These are phyloP conservation scores for Mucor racemosus DNA, from an alignment of 371 early-diverging fungal species.

Conservation along the genomic window DNA sequence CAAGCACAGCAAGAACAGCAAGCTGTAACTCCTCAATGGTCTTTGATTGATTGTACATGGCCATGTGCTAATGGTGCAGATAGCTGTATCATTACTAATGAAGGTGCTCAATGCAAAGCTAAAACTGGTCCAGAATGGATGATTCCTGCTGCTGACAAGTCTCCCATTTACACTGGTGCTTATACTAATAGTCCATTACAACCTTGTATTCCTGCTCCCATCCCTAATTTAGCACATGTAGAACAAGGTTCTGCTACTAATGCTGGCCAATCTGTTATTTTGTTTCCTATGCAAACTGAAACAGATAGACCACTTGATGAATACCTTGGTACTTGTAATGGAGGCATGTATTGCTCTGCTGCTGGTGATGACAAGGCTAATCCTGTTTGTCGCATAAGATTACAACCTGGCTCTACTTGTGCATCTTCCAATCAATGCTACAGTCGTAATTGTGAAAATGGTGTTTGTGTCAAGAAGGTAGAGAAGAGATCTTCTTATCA, in stretches of 20 bases:
- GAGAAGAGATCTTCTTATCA: background rate
- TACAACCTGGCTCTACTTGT: background rate
- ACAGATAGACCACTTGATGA: background rate
- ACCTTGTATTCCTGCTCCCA: constrained; percentile 7
- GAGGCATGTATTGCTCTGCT: constrained; percentile 15
- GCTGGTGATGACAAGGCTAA: constrained; percentile 4
- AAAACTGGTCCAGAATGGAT: background rate
- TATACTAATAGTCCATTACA: background rate
- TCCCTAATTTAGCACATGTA: background rate
- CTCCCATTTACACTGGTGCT: constrained; percentile 6
- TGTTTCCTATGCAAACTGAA: background rate
- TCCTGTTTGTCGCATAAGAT: constrained; percentile 1
- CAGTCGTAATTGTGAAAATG: background rate
- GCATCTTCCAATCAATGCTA: constrained; percentile 11
- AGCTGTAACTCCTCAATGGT: background rate
- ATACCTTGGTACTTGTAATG: constrained; percentile 9
- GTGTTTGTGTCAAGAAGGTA: background rate
- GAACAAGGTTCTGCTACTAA: background rate
- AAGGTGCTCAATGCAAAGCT: constrained; percentile 5
- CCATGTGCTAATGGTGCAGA: background rate
- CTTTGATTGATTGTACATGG: constrained; percentile 13
- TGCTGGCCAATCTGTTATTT: background rate
- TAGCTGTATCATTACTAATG: constrained; percentile 4
- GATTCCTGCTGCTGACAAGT: background rate
- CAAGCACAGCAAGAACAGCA: background rate